Percentiles rank a stretch among this genome's conserved stretches.
Conservation (phyloP, 768 basidiomycete genomes). For the Rhizopogon sp. region DNA sequence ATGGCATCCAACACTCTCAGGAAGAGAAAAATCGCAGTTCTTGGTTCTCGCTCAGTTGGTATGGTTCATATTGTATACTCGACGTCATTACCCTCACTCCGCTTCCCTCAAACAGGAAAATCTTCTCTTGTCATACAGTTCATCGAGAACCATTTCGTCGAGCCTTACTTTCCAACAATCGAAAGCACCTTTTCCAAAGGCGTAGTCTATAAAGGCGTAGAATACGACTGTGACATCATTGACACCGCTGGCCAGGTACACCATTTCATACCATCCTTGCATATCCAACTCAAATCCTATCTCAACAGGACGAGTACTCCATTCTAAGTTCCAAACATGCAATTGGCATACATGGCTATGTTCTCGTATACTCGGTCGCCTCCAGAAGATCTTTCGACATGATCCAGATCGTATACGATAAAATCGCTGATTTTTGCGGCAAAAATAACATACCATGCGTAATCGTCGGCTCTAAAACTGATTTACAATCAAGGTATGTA, state of each 20-base stretch:
- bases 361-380: constrained; percentile 93
- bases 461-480: constrained; percentile 89
- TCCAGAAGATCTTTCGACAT: constrained; percentile 90
- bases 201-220: constrained; percentile 81
- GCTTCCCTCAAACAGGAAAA: constrained; percentile 59
- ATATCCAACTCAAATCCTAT: constrained; percentile 4
- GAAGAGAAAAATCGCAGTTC: constrained; percentile 85
- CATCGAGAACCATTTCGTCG: constrained; percentile 88
- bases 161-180: constrained; percentile 94
- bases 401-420: constrained; percentile 90
- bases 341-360: constrained; percentile 95
- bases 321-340: constrained; percentile 92
- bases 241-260: constrained; percentile 95
- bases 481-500: constrained; percentile 70
- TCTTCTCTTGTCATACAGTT: constrained; percentile 91
- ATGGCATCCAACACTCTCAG: constrained; percentile 43
- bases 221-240: constrained; percentile 96
- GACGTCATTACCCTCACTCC: constrained; percentile 13
- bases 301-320: constrained; percentile 84
- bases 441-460: constrained; percentile 85
- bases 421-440: constrained; percentile 86
- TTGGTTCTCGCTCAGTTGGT: constrained; percentile 89
- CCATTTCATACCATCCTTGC: background rate
- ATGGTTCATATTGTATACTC: constrained; percentile 20
- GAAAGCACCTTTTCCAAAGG: constrained; percentile 85